phyloP scores from a whole-genome alignment of 768 basidiomycete species.

The Naematelia aurantialba region DNA sequence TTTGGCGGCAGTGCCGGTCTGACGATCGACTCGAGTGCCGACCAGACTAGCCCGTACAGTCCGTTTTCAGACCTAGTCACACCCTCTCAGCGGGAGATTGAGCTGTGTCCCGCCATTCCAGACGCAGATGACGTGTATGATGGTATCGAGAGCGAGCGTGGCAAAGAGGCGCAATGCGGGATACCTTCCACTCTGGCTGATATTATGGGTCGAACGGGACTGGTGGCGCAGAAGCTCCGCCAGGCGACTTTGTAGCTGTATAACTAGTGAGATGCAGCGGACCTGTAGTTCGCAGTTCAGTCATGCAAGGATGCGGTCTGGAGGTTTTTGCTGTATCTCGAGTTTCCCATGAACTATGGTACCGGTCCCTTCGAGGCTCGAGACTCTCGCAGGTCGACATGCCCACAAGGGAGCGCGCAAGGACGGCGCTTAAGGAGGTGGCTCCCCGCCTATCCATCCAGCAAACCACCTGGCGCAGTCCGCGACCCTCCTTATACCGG shows the following conservation, averaged over 20 bases:
- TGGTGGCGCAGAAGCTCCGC: not conserved
- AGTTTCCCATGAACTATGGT: too few species aligned
- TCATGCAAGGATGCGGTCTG: too few species aligned
- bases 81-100: not conserved
- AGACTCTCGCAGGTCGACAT: too few species aligned
- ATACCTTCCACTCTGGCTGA: not conserved
- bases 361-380: too few species aligned
- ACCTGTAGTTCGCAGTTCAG: too few species aligned
- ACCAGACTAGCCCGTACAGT: not conserved
- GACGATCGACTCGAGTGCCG: not conserved
- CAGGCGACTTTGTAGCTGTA: not conserved
- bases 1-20: too few species aligned
- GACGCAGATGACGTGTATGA: not conserved
- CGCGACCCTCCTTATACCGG: slow-evolving; percentile 31
- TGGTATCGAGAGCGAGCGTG: not conserved
- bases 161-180: not conserved
- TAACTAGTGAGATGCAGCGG: too few species aligned
- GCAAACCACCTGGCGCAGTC: slow-evolving; percentile 42
- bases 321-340: too few species aligned
- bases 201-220: not conserved
- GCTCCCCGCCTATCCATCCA: slow-evolving; percentile 35
- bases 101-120: not conserved
- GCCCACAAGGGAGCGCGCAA: too few species aligned
- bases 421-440: slow-evolving; percentile 14
- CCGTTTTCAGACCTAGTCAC: not conserved